phyloP scores from a whole-genome alignment of 139 green algal species.

The Eudorina sp. region DNA sequence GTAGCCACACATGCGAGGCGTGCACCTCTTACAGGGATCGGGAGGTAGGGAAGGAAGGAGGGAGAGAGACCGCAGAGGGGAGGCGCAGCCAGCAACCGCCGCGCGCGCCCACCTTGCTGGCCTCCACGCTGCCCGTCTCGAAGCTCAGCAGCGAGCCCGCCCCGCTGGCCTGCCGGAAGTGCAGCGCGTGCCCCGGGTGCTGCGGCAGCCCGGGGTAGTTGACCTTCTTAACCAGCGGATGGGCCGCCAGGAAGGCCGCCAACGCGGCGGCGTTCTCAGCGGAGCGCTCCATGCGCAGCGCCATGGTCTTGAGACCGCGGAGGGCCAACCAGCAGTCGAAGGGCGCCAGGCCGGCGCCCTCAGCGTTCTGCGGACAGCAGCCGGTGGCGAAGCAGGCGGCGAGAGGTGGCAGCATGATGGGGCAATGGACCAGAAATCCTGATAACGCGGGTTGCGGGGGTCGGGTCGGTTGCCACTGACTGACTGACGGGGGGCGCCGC shows the following conservation, averaged over 20 bases:
- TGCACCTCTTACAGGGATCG: too few species aligned
- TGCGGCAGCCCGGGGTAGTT: conserved; percentile 90
- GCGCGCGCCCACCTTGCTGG: conserved; percentile 60
- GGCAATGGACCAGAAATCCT: too few species aligned
- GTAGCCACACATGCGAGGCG: too few species aligned
- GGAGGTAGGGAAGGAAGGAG: too few species aligned
- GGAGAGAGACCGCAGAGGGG: too few species aligned
- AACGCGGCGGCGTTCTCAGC: conserved; percentile 78
- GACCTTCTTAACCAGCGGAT: conserved; percentile 88
- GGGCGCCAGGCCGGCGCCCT: conserved; percentile 88
- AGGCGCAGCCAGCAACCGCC: neutral
- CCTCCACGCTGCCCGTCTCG: conserved; percentile 78
- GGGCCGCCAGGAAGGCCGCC: conserved; percentile 84
- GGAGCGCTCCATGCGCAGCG: conserved; percentile 90
- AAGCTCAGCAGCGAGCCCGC: conserved; percentile 90
- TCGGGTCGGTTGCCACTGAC: too few species aligned
- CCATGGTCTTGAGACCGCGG: conserved; percentile 98
- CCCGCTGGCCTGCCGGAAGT: conserved; percentile 75
- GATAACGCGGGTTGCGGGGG: too few species aligned
- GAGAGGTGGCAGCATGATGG: too few species aligned
- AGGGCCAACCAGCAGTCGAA: conserved; percentile 98
- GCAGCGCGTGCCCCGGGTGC: conserved; percentile 72
- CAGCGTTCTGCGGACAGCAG: conserved; percentile 82
- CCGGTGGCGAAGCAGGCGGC: neutral
- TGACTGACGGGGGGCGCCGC: too few species aligned